A percentile compares a stretch with the other conserved stretches of the same genome.
phyloP scores from a whole-genome alignment of 768 basidiomycete genomes.

The Suillus fuscotomentosus region DNA sequence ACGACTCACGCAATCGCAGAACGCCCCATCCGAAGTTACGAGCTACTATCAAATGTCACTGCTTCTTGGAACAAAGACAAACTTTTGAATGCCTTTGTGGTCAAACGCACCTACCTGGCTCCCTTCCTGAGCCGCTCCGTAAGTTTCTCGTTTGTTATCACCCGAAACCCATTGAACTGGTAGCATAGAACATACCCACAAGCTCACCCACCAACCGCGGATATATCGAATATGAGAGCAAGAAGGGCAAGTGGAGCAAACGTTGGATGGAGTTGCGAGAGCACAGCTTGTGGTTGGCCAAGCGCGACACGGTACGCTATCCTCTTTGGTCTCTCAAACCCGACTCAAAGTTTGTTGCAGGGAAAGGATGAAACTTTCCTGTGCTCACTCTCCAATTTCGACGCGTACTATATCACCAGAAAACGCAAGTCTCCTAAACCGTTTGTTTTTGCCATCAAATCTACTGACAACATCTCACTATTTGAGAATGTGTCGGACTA shows the following conservation, averaged over 20 bases:
- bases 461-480: constrained; percentile 78
- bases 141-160: constrained; percentile 26
- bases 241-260: constrained; percentile 95
- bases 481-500: constrained; percentile 91
- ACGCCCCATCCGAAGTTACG: constrained; percentile 86
- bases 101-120: constrained; percentile 72
- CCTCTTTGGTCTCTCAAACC: neutral
- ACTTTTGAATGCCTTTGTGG: constrained; percentile 74
- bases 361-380: constrained; percentile 81
- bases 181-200: constrained; percentile 49
- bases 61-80: constrained; percentile 89
- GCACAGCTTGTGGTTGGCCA: constrained; percentile 83
- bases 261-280: constrained; percentile 86
- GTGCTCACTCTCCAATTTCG: constrained; percentile 87
- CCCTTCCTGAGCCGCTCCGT: constrained; percentile 58
- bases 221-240: constrained; percentile 86
- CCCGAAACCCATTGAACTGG: constrained; percentile 41
- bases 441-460: constrained; percentile 85
- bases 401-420: constrained; percentile 79
- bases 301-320: constrained; percentile 76
- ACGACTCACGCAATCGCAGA: constrained; percentile 47
- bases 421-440: constrained; percentile 79
- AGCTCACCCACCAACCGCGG: constrained; percentile 45
- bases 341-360: constrained; percentile 36
- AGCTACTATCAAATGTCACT: constrained; percentile 75